A percentile compares a stretch with the other conserved stretches of the same genome.
Evolutionary conservation across 129 eudicot genomes (phyloP).

Genomic region (Pseudognaphalium luteoalbum): DNA sequence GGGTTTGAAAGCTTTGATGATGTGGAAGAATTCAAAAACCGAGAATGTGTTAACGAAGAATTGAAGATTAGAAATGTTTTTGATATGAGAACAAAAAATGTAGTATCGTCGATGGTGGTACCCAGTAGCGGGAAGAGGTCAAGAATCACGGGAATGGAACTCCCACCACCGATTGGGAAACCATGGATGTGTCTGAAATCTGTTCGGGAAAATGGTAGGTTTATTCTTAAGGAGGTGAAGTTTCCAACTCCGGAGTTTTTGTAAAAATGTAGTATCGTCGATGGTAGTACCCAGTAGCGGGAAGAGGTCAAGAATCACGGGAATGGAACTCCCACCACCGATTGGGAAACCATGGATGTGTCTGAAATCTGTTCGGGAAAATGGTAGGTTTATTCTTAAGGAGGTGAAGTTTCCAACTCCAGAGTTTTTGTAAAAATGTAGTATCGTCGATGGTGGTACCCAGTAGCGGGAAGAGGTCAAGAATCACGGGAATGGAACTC

Average conservation of each 20-base stretch:
- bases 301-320: slow-evolving; percentile 23
- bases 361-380: slow-evolving; percentile 4
- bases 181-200: slow-evolving; percentile 9
- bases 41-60: slow-evolving; percentile 5
- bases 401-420: slow-evolving; percentile 11
- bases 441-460: background rate
- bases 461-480: slow-evolving; percentile 11
- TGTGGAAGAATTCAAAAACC: slow-evolving; percentile 31
- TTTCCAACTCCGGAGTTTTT: background rate
- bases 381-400: slow-evolving; percentile 17
- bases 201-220: slow-evolving; percentile 16
- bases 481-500: slow-evolving; percentile 19
- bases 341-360: slow-evolving; percentile 24
- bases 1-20: slow-evolving; percentile 77
- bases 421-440: background rate
- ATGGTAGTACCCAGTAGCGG: background rate
- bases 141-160: slow-evolving; percentile 17
- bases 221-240: slow-evolving; percentile 17
- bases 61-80: background rate
- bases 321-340: slow-evolving; percentile 15
- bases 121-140: slow-evolving; percentile 11
- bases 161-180: slow-evolving; percentile 24
- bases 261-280: background rate
- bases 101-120: background rate
- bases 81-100: background rate